Percentiles rank a stretch among this genome's conserved stretches.
Evolutionary conservation across 2,329 filamentous ascomycete genomes (phyloP).

Genomic region (Coniella lustricola): DNA sequence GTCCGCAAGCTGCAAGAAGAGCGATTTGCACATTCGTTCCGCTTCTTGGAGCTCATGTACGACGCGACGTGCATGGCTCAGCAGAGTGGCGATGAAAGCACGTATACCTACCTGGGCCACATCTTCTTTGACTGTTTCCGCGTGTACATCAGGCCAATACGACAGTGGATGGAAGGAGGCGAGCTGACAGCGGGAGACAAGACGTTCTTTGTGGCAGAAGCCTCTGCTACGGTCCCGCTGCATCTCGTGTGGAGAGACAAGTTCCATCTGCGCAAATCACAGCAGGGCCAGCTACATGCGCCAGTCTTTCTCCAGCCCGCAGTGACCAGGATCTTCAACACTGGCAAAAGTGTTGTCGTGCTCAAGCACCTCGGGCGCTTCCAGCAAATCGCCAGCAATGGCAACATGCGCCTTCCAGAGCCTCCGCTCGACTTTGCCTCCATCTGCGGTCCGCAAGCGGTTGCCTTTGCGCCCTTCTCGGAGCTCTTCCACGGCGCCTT

Average conservation of each 20-base stretch:
- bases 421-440: constrained; percentile 48
- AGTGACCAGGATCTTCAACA: constrained; percentile 68
- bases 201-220: constrained; percentile 67
- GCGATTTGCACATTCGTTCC: constrained; percentile 50
- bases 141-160: constrained; percentile 73
- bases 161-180: constrained; percentile 78
- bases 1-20: constrained; percentile 49
- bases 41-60: constrained; percentile 73
- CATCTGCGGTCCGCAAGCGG: constrained; percentile 39
- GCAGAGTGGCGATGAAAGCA: constrained; percentile 53
- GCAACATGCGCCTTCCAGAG: constrained; percentile 22
- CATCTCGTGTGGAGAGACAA: constrained; percentile 69
- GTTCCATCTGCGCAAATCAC: constrained; percentile 58
- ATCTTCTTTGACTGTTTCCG: constrained; percentile 78
- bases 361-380: constrained; percentile 63
- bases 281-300: constrained; percentile 55
- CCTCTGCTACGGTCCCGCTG: constrained; percentile 47
- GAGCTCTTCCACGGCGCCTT: constrained; percentile 69
- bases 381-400: constrained; percentile 21
- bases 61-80: constrained; percentile 64
- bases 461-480: constrained; percentile 58
- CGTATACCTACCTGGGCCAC: constrained; percentile 56
- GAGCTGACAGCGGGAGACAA: constrained; percentile 58
- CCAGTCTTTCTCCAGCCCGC: constrained; percentile 69
- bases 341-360: constrained; percentile 83